Evolutionary conservation across 208 protist species (phyloP).

Genomic region (Acanthamoeba quina): DNA sequence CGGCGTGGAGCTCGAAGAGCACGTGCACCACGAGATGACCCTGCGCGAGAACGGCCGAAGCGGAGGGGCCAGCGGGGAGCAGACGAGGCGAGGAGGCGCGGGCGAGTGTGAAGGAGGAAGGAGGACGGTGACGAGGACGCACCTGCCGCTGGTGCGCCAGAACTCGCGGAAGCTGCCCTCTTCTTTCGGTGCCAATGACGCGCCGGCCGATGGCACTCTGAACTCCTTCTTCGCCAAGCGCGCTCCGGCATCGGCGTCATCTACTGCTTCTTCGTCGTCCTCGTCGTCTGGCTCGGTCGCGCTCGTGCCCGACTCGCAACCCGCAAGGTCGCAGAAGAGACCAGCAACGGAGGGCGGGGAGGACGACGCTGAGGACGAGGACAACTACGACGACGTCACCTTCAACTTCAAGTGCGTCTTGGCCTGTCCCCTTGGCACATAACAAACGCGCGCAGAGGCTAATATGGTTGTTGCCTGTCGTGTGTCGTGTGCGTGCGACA

Average conservation of each 20-base stretch:
- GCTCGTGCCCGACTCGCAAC: neutral
- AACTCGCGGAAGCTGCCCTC: neutral
- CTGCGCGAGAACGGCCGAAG: neutral
- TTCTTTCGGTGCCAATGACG: neutral
- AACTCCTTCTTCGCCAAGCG: neutral
- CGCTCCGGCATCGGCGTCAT: neutral
- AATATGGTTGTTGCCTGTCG: neutral
- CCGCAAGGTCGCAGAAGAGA: neutral
- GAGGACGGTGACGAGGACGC: neutral
- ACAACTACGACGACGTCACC: constrained; percentile 42
- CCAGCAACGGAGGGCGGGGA: neutral
- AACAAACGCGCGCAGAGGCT: too few species aligned
- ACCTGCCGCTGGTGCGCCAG: neutral
- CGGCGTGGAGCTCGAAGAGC: constrained; percentile 23
- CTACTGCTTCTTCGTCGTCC: neutral
- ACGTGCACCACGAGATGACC: constrained; percentile 3
- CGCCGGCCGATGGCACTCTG: neutral
- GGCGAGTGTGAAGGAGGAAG: neutral
- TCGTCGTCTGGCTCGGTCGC: neutral
- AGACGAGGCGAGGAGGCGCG: neutral
- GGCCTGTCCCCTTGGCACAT: too few species aligned
- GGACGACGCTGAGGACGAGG: neutral
- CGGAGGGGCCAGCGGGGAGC: neutral
- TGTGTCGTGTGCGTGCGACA: neutral
- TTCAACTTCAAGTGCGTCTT: constrained; percentile 27